A percentile compares a stretch with the other conserved stretches of the same genome.
These are phyloP conservation scores for Cyathus pygmaeus DNA, from an alignment of 1,284 basidiomycete genomes.

Conservation along the genomic window DNA sequence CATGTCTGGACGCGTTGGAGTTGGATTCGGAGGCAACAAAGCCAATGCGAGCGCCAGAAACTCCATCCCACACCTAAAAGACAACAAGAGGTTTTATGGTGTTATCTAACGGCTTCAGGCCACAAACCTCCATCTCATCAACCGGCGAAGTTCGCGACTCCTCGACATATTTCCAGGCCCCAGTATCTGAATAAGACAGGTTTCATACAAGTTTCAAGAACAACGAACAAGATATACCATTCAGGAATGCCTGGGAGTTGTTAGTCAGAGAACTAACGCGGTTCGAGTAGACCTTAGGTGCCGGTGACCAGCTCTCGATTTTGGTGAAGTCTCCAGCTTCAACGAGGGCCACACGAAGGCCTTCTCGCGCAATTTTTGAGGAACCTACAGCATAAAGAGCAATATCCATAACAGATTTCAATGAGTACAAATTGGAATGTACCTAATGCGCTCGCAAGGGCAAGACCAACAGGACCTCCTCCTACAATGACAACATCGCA, in stretches of 20 bases:
- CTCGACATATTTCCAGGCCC: conserved; percentile 87
- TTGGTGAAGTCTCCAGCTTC: conserved; percentile 83
- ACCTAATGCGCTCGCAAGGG: conserved; percentile 90
- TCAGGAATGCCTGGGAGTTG: conserved; percentile 80
- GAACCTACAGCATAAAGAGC: conserved; percentile 54
- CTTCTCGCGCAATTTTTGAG: conserved; percentile 57
- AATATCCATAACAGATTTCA: not conserved
- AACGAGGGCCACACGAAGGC: conserved; percentile 74
- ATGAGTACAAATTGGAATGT: conserved; percentile 3
- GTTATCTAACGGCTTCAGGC: not conserved
- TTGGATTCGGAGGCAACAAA: conserved; percentile 70
- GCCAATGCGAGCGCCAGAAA: conserved; percentile 82
- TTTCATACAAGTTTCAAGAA: conserved; percentile 1
- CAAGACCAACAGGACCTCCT: conserved; percentile 92
- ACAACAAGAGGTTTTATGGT: conserved; percentile 3
- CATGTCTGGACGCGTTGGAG: conserved; percentile 38
- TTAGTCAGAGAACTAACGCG: conserved; percentile 91
- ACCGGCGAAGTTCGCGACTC: conserved; percentile 75
- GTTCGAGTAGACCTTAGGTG: conserved; percentile 78
- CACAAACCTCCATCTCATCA: conserved; percentile 84
- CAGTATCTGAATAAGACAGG: conserved; percentile 65
- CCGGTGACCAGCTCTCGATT: conserved; percentile 73
- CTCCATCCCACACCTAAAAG: conserved; percentile 87
- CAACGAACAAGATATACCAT: conserved; percentile 57
- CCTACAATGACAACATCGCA: conserved; percentile 94